Evolutionary conservation across 306 rosid species (phyloP).

Genomic region (Senna siamea): DNA sequence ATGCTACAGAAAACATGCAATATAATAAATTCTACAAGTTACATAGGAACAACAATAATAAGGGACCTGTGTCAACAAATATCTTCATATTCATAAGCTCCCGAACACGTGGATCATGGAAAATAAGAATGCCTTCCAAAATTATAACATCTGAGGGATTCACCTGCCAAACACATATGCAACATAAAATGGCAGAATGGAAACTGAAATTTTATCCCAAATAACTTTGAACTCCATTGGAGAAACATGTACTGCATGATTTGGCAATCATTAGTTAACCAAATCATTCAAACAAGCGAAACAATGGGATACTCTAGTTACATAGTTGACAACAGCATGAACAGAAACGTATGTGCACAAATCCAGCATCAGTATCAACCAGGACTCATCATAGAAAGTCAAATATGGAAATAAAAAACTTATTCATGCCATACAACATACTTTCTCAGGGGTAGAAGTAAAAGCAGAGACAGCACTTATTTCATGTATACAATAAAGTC

Average conservation of each 20-base stretch:
- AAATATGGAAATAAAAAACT: background rate
- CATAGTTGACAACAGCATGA: background rate
- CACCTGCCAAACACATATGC: slow-evolving; percentile 58
- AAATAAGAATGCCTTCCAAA: slow-evolving; percentile 97
- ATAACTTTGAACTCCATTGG: background rate
- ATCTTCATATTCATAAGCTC: slow-evolving; percentile 98
- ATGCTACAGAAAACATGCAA: slow-evolving; percentile 19
- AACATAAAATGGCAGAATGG: background rate
- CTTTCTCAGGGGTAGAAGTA: background rate
- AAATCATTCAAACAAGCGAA: background rate
- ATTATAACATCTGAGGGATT: slow-evolving; percentile 97
- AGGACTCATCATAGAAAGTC: background rate
- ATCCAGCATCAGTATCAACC: background rate
- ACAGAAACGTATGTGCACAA: background rate
- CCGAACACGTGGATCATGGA: slow-evolving; percentile 95
- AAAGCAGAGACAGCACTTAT: slow-evolving; percentile 15
- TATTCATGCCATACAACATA: slow-evolving; percentile 2
- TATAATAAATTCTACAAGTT: slow-evolving; percentile 6
- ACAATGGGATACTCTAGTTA: background rate
- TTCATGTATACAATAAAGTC: slow-evolving; percentile 5
- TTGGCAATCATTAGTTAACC: background rate
- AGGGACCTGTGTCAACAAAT: slow-evolving; percentile 99
- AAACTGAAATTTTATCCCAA: background rate
- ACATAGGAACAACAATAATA: slow-evolving; percentile 36
- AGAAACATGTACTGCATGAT: background rate